Conservation (phyloP, 2,329 filamentous ascomycete species). For the Colletotrichum spinosum region DNA sequence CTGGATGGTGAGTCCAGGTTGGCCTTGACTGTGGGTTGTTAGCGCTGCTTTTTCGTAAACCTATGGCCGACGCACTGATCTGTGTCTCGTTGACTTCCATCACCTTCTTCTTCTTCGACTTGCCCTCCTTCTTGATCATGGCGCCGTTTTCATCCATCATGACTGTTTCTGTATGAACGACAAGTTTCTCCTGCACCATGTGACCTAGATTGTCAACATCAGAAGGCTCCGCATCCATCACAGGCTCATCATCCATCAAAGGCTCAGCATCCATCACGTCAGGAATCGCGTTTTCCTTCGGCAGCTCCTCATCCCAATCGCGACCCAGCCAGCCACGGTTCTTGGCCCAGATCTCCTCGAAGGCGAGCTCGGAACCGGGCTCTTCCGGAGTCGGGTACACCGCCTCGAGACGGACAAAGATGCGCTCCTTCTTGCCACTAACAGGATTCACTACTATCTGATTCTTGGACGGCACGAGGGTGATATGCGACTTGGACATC, state of each 20-base stretch:
- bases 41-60: constrained; percentile 36
- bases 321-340: constrained; percentile 76
- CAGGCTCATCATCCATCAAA: constrained; percentile 26
- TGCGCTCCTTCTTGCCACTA: constrained; percentile 85
- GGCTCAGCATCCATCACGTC: constrained; percentile 31
- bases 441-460: constrained; percentile 86
- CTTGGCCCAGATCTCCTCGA: constrained; percentile 89
- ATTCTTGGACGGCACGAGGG: constrained; percentile 77
- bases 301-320: constrained; percentile 58
- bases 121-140: constrained; percentile 59
- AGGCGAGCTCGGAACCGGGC: constrained; percentile 81
- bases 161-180: constrained; percentile 57
- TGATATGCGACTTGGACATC: constrained; percentile 71
- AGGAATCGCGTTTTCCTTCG: constrained; percentile 25
- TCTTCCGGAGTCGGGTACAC: constrained; percentile 84
- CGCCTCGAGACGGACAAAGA: constrained; percentile 87
- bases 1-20: constrained; percentile 91
- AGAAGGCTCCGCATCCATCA: constrained; percentile 27
- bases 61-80: constrained; percentile 74
- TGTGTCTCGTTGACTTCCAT: constrained; percentile 93
- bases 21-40: constrained; percentile 77
- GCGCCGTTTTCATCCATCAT: constrained; percentile 71
- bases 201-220: constrained; percentile 39
- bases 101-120: constrained; percentile 78
- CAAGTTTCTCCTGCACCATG: constrained; percentile 51